Percentiles rank a stretch among this genome's conserved stretches.
These are phyloP conservation scores for Telopea speciosissima DNA, from an alignment of 177 flowering plant genomes.

Conservation along the genomic window DNA sequence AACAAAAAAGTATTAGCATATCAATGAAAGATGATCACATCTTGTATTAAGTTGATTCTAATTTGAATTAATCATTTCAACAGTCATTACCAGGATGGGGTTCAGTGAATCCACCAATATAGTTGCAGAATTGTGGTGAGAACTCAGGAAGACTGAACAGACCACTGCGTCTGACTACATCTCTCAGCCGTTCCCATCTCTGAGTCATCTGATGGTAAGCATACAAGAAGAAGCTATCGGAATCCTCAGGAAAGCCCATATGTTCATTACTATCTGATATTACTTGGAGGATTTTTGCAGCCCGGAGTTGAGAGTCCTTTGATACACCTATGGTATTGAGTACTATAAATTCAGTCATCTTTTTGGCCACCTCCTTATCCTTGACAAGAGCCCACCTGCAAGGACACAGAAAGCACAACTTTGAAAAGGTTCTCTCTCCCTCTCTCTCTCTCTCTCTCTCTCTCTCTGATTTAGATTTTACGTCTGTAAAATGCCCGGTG, in stretches of 20 bases:
- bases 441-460: too few species aligned
- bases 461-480: too few species aligned
- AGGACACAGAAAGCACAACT: neutral
- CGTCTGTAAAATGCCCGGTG: too few species aligned
- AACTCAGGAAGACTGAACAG: slow-evolving; percentile 58
- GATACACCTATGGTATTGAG: slow-evolving; percentile 86
- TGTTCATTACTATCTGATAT: slow-evolving; percentile 41
- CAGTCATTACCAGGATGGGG: slow-evolving; percentile 60
- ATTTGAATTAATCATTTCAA: neutral
- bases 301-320: slow-evolving; percentile 82
- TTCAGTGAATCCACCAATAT: slow-evolving; percentile 20
- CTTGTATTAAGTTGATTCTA: neutral
- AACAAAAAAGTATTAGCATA: too few species aligned
- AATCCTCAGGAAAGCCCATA: neutral
- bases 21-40: neutral
- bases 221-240: slow-evolving; percentile 43
- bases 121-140: slow-evolving; percentile 39
- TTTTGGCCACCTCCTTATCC: slow-evolving; percentile 60
- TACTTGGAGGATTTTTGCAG: slow-evolving; percentile 59
- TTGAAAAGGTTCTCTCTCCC: neutral
- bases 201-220: slow-evolving; percentile 32
- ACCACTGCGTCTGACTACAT: slow-evolving; percentile 36
- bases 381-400: slow-evolving; percentile 92
- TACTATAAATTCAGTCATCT: slow-evolving; percentile 67
- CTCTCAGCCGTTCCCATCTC: slow-evolving; percentile 64